These are phyloP conservation scores for Coniochaeta ligniaria DNA, from an alignment of 2,329 filamentous ascomycete genomes.

Conservation along the genomic window DNA sequence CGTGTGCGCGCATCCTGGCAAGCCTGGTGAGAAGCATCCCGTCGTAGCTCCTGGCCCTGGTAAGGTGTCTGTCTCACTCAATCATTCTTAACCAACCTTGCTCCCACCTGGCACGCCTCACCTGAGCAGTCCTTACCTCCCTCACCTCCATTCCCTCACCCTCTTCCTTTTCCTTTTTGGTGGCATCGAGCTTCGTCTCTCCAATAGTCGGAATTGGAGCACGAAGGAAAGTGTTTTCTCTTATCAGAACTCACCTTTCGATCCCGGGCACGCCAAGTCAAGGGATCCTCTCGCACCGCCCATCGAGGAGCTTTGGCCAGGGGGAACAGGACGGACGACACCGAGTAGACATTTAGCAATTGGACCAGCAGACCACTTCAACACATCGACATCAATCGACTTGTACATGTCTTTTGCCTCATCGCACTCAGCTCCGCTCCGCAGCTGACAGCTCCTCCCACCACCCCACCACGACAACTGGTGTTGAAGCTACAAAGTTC, in stretches of 20 bases:
- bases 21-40: not conserved
- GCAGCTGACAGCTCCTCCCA: not conserved
- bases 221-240: slow-evolving; percentile 1
- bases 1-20: not conserved
- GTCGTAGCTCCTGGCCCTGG: not conserved
- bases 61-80: not conserved
- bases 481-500: not conserved
- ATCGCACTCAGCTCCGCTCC: not conserved
- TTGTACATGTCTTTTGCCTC: not conserved
- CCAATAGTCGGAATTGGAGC: not conserved
- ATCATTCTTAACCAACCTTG: slow-evolving; percentile 1
- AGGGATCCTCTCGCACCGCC: not conserved
- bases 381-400: not conserved
- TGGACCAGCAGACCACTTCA: not conserved
- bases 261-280: not conserved
- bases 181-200: not conserved
- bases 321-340: not conserved
- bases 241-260: not conserved
- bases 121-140: not conserved
- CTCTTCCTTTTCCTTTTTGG: not conserved
- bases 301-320: not conserved
- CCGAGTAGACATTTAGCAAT: not conserved
- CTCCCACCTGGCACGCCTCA: not conserved
- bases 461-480: not conserved
- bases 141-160: not conserved